phyloP scores from a whole-genome alignment of 345 rosid species.

The Eucalyptus pauciflora region DNA sequence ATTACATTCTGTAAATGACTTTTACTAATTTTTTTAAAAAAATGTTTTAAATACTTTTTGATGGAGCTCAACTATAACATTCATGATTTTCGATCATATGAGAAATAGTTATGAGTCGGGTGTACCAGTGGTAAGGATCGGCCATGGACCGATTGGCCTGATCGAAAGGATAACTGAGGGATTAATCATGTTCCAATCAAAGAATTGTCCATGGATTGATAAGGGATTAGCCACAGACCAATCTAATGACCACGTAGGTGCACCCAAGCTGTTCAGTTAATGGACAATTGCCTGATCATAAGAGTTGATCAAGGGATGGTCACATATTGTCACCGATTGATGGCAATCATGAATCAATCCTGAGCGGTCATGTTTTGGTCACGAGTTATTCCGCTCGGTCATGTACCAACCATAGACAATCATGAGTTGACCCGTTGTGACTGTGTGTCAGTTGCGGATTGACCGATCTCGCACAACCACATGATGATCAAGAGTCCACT shows the following conservation, averaged over 20 bases:
- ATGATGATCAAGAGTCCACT: accelerated
- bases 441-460: accelerated
- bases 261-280: accelerated
- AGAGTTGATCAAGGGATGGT: too few species aligned
- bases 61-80: too few species aligned
- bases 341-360: accelerated
- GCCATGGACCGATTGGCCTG: accelerated
- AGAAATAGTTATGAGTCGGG: accelerated
- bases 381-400: accelerated
- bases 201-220: too few species aligned
- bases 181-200: too few species aligned
- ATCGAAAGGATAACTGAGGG: accelerated
- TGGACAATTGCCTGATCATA: accelerated
- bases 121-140: too few species aligned
- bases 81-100: accelerated
- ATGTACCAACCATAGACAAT: too few species aligned
- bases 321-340: accelerated
- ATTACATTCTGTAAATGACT: neutral
- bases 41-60: too few species aligned
- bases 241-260: too few species aligned
- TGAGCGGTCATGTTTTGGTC: too few species aligned
- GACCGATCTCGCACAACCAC: accelerated
- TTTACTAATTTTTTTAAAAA: too few species aligned
- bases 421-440: accelerated
- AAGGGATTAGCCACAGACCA: accelerated